Conservation (phyloP, 768 basidiomycete species). For the Dictyophora rubrovolvata region DNA sequence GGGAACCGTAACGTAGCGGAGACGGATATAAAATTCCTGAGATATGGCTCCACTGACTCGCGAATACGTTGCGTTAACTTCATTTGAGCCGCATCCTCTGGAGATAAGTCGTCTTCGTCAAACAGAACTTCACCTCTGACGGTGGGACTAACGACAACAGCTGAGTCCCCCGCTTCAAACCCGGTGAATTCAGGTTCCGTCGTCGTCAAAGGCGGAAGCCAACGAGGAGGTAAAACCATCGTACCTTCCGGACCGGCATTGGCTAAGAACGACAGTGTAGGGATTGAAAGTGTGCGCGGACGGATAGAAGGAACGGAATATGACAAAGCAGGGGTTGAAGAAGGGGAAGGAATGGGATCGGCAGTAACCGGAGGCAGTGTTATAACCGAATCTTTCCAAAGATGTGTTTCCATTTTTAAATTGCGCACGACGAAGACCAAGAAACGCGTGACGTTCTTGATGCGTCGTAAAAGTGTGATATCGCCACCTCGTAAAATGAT, state of each 20-base stretch:
- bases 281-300: conserved; percentile 7
- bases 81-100: conserved; percentile 62
- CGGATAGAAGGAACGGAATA: neutral
- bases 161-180: neutral
- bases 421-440: conserved; percentile 89
- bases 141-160: conserved; percentile 3
- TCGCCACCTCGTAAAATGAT: conserved; percentile 85
- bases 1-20: conserved; percentile 88
- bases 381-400: conserved; percentile 87
- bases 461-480: conserved; percentile 63
- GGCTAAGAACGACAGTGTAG: conserved; percentile 8
- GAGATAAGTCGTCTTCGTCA: conserved; percentile 39
- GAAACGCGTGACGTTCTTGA: conserved; percentile 91
- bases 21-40: conserved; percentile 81
- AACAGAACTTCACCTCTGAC: conserved; percentile 27
- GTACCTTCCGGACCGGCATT: neutral
- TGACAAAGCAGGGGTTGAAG: neutral
- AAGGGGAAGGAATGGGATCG: conserved; percentile 50
- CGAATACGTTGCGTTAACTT: conserved; percentile 70
- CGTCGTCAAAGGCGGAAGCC: conserved; percentile 4
- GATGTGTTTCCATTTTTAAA: conserved; percentile 83
- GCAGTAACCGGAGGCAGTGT: conserved; percentile 56
- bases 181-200: neutral
- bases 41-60: conserved; percentile 74
- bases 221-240: conserved; percentile 2